Conservation (phyloP, 208 protist genomes). For the Leptomonas pyrrhocoris region DNA sequence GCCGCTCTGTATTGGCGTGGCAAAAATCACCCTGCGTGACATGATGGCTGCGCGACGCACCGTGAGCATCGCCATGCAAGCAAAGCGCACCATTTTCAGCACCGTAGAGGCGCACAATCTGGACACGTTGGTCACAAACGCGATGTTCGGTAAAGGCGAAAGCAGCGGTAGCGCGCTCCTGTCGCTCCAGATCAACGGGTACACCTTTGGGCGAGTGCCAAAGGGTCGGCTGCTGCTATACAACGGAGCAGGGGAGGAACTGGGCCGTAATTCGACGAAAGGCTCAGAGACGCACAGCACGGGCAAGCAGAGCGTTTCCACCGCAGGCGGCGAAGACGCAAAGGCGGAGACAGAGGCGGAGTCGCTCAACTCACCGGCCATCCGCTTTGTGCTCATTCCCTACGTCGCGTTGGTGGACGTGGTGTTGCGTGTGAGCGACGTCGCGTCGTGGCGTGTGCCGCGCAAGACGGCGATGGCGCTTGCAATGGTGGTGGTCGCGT, state of each 20-base stretch:
- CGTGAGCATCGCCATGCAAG: constrained; percentile 75
- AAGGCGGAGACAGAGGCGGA: constrained; percentile 9
- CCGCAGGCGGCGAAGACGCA: not conserved
- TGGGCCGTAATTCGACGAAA: not conserved
- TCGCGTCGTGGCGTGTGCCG: constrained; percentile 66
- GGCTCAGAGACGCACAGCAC: constrained; percentile 17
- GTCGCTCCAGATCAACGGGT: constrained; percentile 67
- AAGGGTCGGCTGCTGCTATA: constrained; percentile 42
- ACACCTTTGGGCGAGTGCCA: constrained; percentile 63
- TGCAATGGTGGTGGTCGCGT: constrained; percentile 43
- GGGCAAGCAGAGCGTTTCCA: constrained; percentile 5
- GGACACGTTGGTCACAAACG: constrained; percentile 67
- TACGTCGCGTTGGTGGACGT: constrained; percentile 76
- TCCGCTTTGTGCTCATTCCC: constrained; percentile 77
- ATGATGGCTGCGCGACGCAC: constrained; percentile 62
- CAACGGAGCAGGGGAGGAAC: not conserved
- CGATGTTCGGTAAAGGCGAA: constrained; percentile 75
- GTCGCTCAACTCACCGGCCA: constrained; percentile 45
- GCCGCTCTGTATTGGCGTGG: constrained; percentile 81
- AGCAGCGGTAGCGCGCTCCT: constrained; percentile 71
- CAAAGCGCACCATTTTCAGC: constrained; percentile 56
- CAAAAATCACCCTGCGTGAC: constrained; percentile 76
- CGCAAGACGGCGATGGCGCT: constrained; percentile 67
- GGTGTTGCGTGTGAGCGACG: constrained; percentile 54
- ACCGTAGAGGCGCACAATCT: constrained; percentile 72